Percentiles rank a stretch among this genome's conserved stretches.
Evolutionary conservation across 805 yeast genomes (phyloP).

Genomic region (Candida nanaspora): DNA sequence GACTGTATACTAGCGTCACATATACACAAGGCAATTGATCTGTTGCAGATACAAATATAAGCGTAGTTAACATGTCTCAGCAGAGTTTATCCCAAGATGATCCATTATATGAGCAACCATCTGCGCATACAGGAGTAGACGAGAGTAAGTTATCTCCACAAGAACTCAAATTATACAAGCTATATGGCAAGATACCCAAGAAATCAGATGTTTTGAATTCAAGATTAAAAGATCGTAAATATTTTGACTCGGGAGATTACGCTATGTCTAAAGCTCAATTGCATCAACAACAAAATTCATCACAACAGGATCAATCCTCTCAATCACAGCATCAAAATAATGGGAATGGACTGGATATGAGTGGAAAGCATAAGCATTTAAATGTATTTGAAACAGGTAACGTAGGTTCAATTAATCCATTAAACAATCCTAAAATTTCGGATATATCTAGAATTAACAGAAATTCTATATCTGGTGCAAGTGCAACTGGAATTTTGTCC

Average conservation of each 20-base stretch:
- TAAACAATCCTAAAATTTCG: constrained; percentile 49
- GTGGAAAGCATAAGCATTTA: constrained; percentile 6
- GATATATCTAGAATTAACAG: constrained; percentile 54
- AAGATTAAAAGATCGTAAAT: constrained; percentile 80
- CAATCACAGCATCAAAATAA: too few relatives aligned
- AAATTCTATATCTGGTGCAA: constrained; percentile 47
- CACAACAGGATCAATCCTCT: neutral
- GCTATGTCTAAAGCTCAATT: constrained; percentile 63
- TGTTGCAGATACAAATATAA: too few relatives aligned
- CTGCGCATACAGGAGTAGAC: constrained; percentile 32
- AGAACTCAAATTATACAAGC: constrained; percentile 66
- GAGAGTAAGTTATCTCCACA: constrained; percentile 61
- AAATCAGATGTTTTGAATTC: constrained; percentile 68
- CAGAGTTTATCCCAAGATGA: constrained; percentile 29
- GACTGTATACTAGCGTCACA: too few relatives aligned
- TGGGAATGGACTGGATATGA: constrained; percentile 11
- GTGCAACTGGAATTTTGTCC: constrained; percentile 25
- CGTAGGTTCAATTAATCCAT: constrained; percentile 22
- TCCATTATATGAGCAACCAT: constrained; percentile 39
- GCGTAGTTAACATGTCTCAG: neutral
- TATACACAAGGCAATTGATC: too few relatives aligned
- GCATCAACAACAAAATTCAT: constrained; percentile 8
- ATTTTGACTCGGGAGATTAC: constrained; percentile 91
- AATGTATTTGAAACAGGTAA: neutral
- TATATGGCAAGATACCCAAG: constrained; percentile 84